Evolutionary conservation across 208 protist genomes (phyloP).

Genomic region (Leishmania amazonensis): DNA sequence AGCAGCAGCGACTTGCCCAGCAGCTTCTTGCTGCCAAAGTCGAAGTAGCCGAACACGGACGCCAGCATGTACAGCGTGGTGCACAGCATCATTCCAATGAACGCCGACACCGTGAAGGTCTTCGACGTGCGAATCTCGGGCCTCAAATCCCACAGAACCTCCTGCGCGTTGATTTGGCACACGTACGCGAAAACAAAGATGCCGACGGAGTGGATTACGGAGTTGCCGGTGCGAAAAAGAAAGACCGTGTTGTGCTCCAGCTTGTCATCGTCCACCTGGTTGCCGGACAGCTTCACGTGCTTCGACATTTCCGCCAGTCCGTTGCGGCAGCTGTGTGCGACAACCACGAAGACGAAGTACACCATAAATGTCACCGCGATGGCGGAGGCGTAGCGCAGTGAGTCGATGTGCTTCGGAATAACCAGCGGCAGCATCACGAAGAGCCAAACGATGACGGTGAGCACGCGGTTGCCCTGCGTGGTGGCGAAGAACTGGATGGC

Average conservation of each 20-base stretch:
- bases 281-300: conserved; percentile 21
- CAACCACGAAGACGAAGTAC: conserved; percentile 47
- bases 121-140: conserved; percentile 25
- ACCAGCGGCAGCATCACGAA: conserved; percentile 62
- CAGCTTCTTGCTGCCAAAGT: conserved; percentile 52
- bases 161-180: conserved; percentile 56
- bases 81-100: conserved; percentile 55
- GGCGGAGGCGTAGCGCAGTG: conserved; percentile 58
- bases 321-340: conserved; percentile 40
- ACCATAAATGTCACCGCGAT: conserved; percentile 56
- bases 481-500: conserved; percentile 31
- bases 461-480: conserved; percentile 23
- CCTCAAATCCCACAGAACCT: conserved; percentile 55
- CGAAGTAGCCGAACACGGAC: conserved; percentile 66
- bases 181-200: conserved; percentile 71
- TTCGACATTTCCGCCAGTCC: conserved; percentile 19
- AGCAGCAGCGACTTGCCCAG: conserved; percentile 52
- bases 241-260: conserved; percentile 33
- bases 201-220: conserved; percentile 30
- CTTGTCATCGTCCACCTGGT: conserved; percentile 7
- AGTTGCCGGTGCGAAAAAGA: conserved; percentile 46
- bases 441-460: conserved; percentile 46
- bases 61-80: conserved; percentile 52
- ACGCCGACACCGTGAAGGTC: conserved; percentile 40
- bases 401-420: conserved; percentile 68